Evolutionary conservation across 371 early-diverging fungal genomes (phyloP).

Genomic region (Rhizomucor miehei): DNA sequence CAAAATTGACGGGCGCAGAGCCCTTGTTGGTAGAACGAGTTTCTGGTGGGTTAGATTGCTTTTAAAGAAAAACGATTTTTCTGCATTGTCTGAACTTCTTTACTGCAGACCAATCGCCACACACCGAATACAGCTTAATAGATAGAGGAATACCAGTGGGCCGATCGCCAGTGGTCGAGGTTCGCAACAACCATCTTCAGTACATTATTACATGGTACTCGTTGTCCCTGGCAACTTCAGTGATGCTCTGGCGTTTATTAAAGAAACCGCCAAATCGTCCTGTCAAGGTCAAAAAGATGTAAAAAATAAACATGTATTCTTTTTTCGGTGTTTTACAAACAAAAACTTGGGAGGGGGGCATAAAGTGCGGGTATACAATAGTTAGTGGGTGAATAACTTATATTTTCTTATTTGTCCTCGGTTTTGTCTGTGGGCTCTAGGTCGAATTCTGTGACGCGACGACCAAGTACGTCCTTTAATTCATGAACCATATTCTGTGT

Average conservation of each 20-base stretch:
- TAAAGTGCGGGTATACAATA: neutral
- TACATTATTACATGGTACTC: slow-evolving; percentile 90
- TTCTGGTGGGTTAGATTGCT: slow-evolving; percentile 43
- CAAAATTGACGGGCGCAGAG: slow-evolving; percentile 56
- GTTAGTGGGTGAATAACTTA: neutral
- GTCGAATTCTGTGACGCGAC: slow-evolving; percentile 37
- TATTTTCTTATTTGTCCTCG: neutral
- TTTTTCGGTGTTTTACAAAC: neutral
- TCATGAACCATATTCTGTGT: slow-evolving; percentile 62
- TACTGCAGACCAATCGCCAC: slow-evolving; percentile 28
- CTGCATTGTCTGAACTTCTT: neutral
- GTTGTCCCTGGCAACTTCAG: slow-evolving; percentile 63
- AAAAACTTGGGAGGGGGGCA: neutral
- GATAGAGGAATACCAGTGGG: slow-evolving; percentile 72
- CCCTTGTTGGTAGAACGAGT: slow-evolving; percentile 76
- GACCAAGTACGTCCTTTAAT: slow-evolving; percentile 58
- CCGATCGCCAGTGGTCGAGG: slow-evolving; percentile 64
- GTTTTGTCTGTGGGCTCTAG: slow-evolving; percentile 10
- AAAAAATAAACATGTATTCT: slow-evolving; percentile 1
- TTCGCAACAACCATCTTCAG: slow-evolving; percentile 83
- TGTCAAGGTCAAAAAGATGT: slow-evolving; percentile 27
- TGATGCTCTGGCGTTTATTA: slow-evolving; percentile 63
- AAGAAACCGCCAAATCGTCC: slow-evolving; percentile 38
- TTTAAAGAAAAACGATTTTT: neutral
- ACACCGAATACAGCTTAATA: slow-evolving; percentile 44